Percentiles rank a stretch among this genome's conserved stretches.
phyloP scores from a whole-genome alignment of 163 green algal species.

The Chloromonas sp. region DNA sequence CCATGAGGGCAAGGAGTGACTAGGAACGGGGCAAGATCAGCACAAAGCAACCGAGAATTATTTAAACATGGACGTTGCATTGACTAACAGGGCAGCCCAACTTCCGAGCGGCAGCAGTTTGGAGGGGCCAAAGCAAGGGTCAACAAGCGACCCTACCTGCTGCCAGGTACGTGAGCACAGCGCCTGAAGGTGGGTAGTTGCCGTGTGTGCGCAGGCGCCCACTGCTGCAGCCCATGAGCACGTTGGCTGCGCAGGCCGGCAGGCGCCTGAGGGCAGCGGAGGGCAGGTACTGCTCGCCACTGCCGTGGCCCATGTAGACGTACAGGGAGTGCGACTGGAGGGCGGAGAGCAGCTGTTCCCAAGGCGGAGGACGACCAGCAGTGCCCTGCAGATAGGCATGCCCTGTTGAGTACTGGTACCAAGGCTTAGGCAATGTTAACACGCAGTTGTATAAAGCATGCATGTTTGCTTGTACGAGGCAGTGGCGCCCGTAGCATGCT shows the following conservation, averaged over 20 bases:
- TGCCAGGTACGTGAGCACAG: slow-evolving; percentile 71
- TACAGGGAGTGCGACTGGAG: slow-evolving; percentile 70
- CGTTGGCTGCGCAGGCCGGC: slow-evolving; percentile 47
- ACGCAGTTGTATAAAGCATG: too few species aligned
- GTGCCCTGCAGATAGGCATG: slow-evolving; percentile 3
- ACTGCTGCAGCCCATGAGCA: slow-evolving; percentile 95
- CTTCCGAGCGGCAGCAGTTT: neutral
- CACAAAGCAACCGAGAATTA: too few species aligned
- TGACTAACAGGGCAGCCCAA: too few species aligned
- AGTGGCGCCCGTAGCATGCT: too few species aligned
- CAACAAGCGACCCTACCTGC: slow-evolving; percentile 43
- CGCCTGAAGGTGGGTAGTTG: slow-evolving; percentile 65
- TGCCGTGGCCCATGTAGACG: slow-evolving; percentile 92
- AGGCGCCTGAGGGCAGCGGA: slow-evolving; percentile 52
- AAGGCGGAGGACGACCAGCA: neutral
- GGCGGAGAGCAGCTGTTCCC: slow-evolving; percentile 34
- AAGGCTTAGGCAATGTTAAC: too few species aligned
- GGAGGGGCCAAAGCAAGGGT: neutral
- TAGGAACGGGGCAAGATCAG: neutral
- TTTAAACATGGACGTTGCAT: too few species aligned
- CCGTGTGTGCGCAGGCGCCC: slow-evolving; percentile 59
- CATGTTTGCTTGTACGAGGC: too few species aligned
- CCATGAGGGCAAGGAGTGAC: neutral
- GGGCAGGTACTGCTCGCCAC: slow-evolving; percentile 83
- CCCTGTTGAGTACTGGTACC: too few species aligned